These are phyloP conservation scores for Xylaria castorea DNA, from an alignment of 495 filamentous ascomycete genomes.

Conservation along the genomic window DNA sequence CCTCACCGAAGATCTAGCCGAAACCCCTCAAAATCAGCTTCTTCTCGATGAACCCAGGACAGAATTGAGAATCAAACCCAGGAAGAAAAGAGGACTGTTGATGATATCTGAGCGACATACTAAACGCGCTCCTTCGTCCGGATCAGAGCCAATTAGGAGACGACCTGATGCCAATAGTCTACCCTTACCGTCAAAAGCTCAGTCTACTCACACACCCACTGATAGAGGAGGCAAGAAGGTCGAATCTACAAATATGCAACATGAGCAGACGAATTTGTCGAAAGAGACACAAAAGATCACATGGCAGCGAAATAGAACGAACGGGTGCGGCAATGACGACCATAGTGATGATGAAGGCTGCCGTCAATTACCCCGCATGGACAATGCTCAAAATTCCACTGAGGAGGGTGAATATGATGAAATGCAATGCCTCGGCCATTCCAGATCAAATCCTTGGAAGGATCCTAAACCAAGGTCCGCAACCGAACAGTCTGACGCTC, in stretches of 20 bases:
- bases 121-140: neutral
- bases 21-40: slow-evolving; percentile 3
- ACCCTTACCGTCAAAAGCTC: neutral
- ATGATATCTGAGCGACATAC: slow-evolving; percentile 39
- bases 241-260: neutral
- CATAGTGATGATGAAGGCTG: neutral
- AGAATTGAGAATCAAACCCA: slow-evolving; percentile 49
- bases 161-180: neutral
- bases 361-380: neutral
- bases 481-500: neutral
- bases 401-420: neutral
- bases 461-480: neutral
- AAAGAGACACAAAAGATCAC: neutral
- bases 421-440: neutral
- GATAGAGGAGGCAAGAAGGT: neutral
- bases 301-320: neutral
- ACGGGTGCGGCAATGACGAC: neutral
- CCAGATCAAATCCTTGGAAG: neutral
- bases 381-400: neutral
- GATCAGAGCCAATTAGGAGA: neutral
- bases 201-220: neutral
- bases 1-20: slow-evolving; percentile 13
- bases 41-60: slow-evolving; percentile 40
- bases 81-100: slow-evolving; percentile 51
- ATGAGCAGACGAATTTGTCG: neutral